Percentiles rank a stretch among this genome's conserved stretches.
phyloP scores from a whole-genome alignment of 768 basidiomycete species.

The Suillus fuscotomentosus region DNA sequence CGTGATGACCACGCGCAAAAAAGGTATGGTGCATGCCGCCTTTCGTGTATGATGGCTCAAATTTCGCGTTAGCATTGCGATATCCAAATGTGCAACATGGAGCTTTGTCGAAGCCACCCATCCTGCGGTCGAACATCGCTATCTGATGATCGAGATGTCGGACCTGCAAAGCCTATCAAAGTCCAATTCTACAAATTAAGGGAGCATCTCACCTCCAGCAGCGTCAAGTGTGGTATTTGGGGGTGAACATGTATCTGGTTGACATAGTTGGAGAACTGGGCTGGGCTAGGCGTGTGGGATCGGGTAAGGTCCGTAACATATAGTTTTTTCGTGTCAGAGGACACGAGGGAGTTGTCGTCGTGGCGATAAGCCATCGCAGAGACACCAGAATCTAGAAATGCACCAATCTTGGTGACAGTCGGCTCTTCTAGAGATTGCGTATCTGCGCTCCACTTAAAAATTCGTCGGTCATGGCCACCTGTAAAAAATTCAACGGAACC shows the following conservation, averaged over 20 bases:
- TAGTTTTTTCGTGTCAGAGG: conserved; percentile 34
- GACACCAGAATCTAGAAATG: conserved; percentile 26
- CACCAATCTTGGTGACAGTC: conserved; percentile 25
- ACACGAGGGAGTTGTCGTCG: conserved; percentile 33
- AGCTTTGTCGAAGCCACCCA: conserved; percentile 34
- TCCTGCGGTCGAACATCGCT: conserved; percentile 46
- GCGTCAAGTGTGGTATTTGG: conserved; percentile 39
- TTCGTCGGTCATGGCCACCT: conserved; percentile 45
- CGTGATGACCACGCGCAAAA: conserved; percentile 46
- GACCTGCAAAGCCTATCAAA: conserved; percentile 33
- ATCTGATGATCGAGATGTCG: conserved; percentile 50
- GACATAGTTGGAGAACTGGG: conserved; percentile 37
- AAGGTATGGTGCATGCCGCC: conserved; percentile 40
- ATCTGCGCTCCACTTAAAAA: conserved; percentile 39
- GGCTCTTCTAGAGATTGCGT: conserved; percentile 20
- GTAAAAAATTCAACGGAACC: conserved; percentile 42
- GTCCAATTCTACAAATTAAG: conserved; percentile 9
- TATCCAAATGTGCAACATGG: conserved; percentile 47
- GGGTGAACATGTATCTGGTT: conserved; percentile 48
- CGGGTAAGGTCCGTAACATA: conserved; percentile 39
- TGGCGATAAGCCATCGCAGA: conserved; percentile 41
- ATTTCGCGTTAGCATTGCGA: conserved; percentile 25
- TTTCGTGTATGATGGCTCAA: conserved; percentile 29
- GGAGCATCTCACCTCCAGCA: conserved; percentile 45
- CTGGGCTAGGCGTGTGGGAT: conserved; percentile 24